Evolutionary conservation across 768 basidiomycete species (phyloP).

Genomic region (Leccinum longicurvipes): DNA sequence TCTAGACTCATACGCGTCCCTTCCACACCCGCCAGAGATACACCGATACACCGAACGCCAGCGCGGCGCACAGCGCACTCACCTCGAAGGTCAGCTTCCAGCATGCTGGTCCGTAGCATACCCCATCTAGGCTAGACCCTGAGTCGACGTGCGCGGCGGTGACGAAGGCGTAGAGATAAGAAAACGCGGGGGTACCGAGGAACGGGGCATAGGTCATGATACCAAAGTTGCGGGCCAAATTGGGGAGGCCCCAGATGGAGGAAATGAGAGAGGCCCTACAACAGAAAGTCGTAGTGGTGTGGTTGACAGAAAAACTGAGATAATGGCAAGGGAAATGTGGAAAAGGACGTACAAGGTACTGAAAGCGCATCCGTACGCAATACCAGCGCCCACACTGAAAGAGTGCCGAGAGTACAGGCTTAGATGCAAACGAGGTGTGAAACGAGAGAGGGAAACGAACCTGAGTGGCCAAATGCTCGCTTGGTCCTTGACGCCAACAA

Average conservation of each 20-base stretch:
- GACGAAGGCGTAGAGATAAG: constrained; percentile 75
- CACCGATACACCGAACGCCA: constrained; percentile 44
- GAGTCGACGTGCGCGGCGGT: constrained; percentile 48
- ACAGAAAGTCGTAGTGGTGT: background rate
- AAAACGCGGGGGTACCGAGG: constrained; percentile 70
- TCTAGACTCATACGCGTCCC: constrained; percentile 40
- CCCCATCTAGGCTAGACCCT: constrained; percentile 12
- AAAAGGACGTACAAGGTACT: constrained; percentile 58
- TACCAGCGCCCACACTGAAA: constrained; percentile 58
- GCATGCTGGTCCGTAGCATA: constrained; percentile 59
- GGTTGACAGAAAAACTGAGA: background rate
- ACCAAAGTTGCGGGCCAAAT: constrained; percentile 76
- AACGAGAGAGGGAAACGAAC: constrained; percentile 32
- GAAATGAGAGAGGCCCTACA: constrained; percentile 60
- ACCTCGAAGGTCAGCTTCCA: constrained; percentile 68
- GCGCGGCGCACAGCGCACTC: constrained; percentile 38
- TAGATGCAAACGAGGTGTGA: background rate
- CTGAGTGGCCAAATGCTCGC: constrained; percentile 67
- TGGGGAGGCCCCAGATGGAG: constrained; percentile 66
- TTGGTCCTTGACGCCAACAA: constrained; percentile 44
- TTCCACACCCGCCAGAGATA: constrained; percentile 66
- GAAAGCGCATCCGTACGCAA: constrained; percentile 68
- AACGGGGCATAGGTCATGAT: constrained; percentile 73
- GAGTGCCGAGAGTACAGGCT: background rate
- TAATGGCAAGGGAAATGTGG: background rate